These are phyloP conservation scores for Geoglossum cookeanum DNA, from an alignment of 2,329 filamentous ascomycete species.

Conservation along the genomic window DNA sequence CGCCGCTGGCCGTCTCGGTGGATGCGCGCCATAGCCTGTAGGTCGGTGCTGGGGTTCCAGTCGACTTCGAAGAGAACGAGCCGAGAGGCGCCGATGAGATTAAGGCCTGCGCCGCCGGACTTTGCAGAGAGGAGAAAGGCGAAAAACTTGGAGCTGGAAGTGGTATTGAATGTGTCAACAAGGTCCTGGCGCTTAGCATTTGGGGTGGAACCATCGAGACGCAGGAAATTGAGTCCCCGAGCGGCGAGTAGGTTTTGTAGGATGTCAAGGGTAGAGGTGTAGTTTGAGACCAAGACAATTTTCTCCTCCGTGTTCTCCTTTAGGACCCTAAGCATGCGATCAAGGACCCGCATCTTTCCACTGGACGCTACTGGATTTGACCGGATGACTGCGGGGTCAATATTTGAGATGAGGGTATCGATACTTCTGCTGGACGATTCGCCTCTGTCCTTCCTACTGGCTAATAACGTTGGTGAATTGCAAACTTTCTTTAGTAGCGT, in stretches of 20 bases:
- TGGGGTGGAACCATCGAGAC: slow-evolving; percentile 49
- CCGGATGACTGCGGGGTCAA: not conserved
- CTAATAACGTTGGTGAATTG: slow-evolving; percentile 47
- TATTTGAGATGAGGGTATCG: slow-evolving; percentile 11
- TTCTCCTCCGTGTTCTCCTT: slow-evolving; percentile 45
- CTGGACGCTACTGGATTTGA: slow-evolving; percentile 20
- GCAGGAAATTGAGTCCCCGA: slow-evolving; percentile 41
- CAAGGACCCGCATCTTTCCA: slow-evolving; percentile 47
- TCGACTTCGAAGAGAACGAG: slow-evolving; percentile 55
- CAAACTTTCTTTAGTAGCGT: slow-evolving; percentile 56
- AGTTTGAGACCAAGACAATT: slow-evolving; percentile 58
- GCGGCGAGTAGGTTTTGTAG: slow-evolving; percentile 41
- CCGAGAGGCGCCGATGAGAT: slow-evolving; percentile 50
- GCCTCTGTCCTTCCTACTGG: slow-evolving; percentile 28
- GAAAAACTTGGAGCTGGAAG: slow-evolving; percentile 35
- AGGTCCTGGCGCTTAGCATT: slow-evolving; percentile 43
- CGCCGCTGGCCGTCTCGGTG: slow-evolving; percentile 53
- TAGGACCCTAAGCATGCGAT: slow-evolving; percentile 42
- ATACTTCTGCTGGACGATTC: slow-evolving; percentile 28
- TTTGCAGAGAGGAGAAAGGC: slow-evolving; percentile 57
- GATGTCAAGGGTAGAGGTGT: slow-evolving; percentile 51
- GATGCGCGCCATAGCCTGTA: slow-evolving; percentile 58
- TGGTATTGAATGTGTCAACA: slow-evolving; percentile 51
- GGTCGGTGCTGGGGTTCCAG: slow-evolving; percentile 57
- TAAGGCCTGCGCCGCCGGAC: slow-evolving; percentile 49